phyloP scores from a whole-genome alignment of 352 stramenopile species.

The Phytophthora litchii region DNA sequence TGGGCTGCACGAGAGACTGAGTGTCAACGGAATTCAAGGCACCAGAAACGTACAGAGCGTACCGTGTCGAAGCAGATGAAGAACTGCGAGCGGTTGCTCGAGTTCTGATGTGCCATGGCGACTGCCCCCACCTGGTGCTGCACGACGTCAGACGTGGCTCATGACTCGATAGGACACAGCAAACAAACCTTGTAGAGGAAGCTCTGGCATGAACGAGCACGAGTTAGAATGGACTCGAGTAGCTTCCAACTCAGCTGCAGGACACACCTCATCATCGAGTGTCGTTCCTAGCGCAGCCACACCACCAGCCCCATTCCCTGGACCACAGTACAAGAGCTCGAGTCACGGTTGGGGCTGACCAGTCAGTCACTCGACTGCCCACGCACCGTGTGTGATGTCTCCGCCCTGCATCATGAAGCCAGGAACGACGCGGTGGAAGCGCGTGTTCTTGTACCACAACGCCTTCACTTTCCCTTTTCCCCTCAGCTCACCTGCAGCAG shows the following conservation, averaged over 20 bases:
- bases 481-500: conserved; percentile 47
- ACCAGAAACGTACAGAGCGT: conserved; percentile 1
- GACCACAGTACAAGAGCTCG: neutral
- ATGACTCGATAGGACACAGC: neutral
- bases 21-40: neutral
- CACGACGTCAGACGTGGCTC: neutral
- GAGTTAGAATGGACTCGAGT: neutral
- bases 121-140: conserved; percentile 92
- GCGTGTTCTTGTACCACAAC: conserved; percentile 94
- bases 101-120: conserved; percentile 97
- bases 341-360: neutral
- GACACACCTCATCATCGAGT: conserved; percentile 95
- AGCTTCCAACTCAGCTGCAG: neutral
- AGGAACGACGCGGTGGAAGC: conserved; percentile 97
- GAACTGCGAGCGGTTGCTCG: conserved; percentile 99
- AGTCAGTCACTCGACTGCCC: neutral
- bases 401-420: conserved; percentile 97
- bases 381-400: conserved; percentile 90
- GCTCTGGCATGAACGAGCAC: conserved; percentile 65
- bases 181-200: conserved; percentile 74
- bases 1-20: conserved; percentile 37
- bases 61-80: conserved; percentile 95
- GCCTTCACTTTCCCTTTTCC: conserved; percentile 56
- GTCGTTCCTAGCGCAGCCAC: conserved; percentile 93
- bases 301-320: conserved; percentile 93